Percentiles rank a stretch among this genome's conserved stretches.
Conservation (phyloP, 2,329 filamentous ascomycete genomes). For the Talaromyces sp. region DNA sequence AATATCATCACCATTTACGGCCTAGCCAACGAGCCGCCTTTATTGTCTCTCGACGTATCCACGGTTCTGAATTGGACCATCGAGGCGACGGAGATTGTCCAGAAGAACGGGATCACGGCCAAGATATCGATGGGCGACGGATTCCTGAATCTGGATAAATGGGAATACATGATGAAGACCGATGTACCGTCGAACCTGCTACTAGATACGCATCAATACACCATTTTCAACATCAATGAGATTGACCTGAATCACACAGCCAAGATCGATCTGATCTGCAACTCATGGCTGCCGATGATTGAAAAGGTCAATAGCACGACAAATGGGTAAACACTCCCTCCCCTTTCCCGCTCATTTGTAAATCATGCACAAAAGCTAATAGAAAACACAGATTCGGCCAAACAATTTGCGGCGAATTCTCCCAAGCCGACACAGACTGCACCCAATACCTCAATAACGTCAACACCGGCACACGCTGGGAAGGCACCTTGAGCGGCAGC, state of each 20-base stretch:
- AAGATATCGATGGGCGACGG: conserved; percentile 88
- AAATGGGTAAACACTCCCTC: conserved; percentile 54
- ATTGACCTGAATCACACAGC: conserved; percentile 75
- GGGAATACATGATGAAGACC: conserved; percentile 75
- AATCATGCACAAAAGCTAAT: conserved; percentile 1
- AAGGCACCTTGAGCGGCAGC: conserved; percentile 51
- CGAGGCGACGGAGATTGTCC: conserved; percentile 68
- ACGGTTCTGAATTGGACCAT: conserved; percentile 77
- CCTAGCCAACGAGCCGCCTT: conserved; percentile 88
- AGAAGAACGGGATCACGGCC: conserved; percentile 68
- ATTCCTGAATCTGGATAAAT: conserved; percentile 86
- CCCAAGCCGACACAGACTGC: conserved; percentile 95
- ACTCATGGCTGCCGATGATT: conserved; percentile 80
- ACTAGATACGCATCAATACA: conserved; percentile 97
- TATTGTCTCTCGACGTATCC: conserved; percentile 65
- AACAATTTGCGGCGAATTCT: conserved; percentile 95
- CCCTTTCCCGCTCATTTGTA: background rate
- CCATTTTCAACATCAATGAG: conserved; percentile 92
- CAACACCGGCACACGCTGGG: conserved; percentile 83
- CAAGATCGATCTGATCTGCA: conserved; percentile 84
- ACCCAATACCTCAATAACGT: conserved; percentile 84
- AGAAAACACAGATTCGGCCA: conserved; percentile 65
- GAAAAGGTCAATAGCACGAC: conserved; percentile 65
- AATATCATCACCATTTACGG: conserved; percentile 93
- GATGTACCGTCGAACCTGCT: conserved; percentile 65